Conservation (phyloP, 306 rosid genomes). For the Citrullus mucosospermus region DNA sequence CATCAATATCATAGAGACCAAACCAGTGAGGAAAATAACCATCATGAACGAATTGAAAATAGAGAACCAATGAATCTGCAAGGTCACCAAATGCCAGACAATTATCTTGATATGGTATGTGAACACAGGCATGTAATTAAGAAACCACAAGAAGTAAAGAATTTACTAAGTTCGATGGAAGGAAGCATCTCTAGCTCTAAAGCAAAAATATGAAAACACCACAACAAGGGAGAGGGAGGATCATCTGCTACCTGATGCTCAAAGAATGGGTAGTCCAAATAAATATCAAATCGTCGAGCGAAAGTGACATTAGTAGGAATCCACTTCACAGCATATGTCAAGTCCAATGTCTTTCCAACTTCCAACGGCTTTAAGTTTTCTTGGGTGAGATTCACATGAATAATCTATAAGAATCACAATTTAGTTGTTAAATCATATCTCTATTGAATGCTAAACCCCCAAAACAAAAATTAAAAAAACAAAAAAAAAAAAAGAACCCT, state of each 20-base stretch:
- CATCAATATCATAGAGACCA: conserved; percentile 99
- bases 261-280: conserved; percentile 92
- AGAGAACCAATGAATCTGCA: conserved; percentile 99
- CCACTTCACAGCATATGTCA: conserved; percentile 93
- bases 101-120: conserved; percentile 9
- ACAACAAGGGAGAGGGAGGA: neutral
- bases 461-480: neutral
- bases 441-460: neutral
- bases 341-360: conserved; percentile 48
- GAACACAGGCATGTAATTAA: conserved; percentile 3
- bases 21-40: conserved; percentile 98
- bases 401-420: conserved; percentile 42
- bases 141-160: conserved; percentile 1
- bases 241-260: conserved; percentile 72
- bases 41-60: conserved; percentile 98
- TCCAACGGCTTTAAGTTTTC: conserved; percentile 68
- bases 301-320: conserved; percentile 59
- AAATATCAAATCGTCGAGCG: conserved; percentile 87
- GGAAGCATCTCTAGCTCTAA: neutral
- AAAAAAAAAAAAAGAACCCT: neutral
- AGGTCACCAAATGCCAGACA: conserved; percentile 13
- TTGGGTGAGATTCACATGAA: conserved; percentile 87
- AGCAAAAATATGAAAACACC: neutral
- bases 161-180: neutral
- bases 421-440: conserved; percentile 9